Evolutionary conservation across 495 filamentous ascomycete genomes (phyloP).

Genomic region (Podospora sp.): DNA sequence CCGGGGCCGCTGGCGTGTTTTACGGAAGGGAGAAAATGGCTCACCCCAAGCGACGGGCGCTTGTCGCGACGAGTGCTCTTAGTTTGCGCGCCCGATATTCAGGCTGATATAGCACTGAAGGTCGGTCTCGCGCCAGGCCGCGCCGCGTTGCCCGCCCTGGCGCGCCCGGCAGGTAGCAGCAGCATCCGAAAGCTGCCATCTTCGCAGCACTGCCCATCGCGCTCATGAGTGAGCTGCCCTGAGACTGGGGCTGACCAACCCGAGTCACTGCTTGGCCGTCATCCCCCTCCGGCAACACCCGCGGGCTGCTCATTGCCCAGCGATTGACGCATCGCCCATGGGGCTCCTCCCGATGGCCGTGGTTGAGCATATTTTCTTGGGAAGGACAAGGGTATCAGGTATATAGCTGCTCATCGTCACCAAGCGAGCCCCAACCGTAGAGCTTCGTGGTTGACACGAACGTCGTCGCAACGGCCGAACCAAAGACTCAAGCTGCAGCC

Average conservation of each 20-base stretch:
- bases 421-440: not conserved
- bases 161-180: conserved; percentile 1
- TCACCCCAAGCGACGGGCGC: conserved; percentile 21
- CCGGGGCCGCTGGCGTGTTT: conserved; percentile 14
- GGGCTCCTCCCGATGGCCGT: not conserved
- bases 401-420: conserved; percentile 1
- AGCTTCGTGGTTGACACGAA: not conserved
- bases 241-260: not conserved
- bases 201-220: not conserved
- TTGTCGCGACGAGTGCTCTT: conserved; percentile 18
- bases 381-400: not conserved
- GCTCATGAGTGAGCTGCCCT: not conserved
- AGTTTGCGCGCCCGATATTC: conserved; percentile 15
- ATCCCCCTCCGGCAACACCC: not conserved
- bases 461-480: not conserved
- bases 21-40: conserved; percentile 25
- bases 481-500: conserved; percentile 2
- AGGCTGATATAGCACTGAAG: conserved; percentile 25
- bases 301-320: not conserved
- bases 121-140: conserved; percentile 20
- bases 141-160: conserved; percentile 20
- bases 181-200: not conserved
- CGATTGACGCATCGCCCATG: not conserved
- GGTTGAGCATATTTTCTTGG: not conserved
- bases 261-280: not conserved